Evolutionary conservation across 2,329 filamentous ascomycete genomes (phyloP), one percentile per base, ranked within the genome.

Genomic region (Epichloe coenophiala): DNA sequence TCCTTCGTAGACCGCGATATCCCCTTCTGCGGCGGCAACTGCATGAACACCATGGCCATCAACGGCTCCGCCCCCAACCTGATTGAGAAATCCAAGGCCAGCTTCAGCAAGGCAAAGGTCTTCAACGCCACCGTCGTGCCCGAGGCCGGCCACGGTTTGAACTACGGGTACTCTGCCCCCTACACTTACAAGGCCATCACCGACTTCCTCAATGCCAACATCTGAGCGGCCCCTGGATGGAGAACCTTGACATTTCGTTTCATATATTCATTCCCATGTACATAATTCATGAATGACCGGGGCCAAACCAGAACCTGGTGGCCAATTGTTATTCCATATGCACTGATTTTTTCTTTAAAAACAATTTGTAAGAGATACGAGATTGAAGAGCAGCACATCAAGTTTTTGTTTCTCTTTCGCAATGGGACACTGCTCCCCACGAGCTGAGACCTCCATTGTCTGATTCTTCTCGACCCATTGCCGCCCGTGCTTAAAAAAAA

Each of bases 21-120:
- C 11, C 73, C 76, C 5, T 84, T 79, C 62, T 84, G 81, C 53
- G 81, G 80, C 3, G 77, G 78, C 27, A 74, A 83, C 61, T 84
- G 80, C 64, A 59, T 67, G 3, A 66, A 63, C 19, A 76, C 72
- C 0, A 67, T 64, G 13, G 56, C 62, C 40, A 61, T 69, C 1
- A 57, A 63, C 6, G 56, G 64, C 49, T 56, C 63, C 1, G 71
- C 67, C 31, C 69, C 59, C 5, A 57, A 66, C 31, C 55, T 79
- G 42, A 71, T 75, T 1, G 71, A 68, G 11, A 60, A 61, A 21
- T 72, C 71, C 0, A 60, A 57, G 47, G 47, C 54, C 42, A 63
- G 63, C 33, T 77, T 79, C 56, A 65, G 67, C 2, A 65, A 72
- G 13, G 68, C 74, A 0, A 68, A 59, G 0, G 61, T 62, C 0